Evolutionary conservation across 78 protist genomes (phyloP).

Genomic region (Isochrysis galbana): DNA sequence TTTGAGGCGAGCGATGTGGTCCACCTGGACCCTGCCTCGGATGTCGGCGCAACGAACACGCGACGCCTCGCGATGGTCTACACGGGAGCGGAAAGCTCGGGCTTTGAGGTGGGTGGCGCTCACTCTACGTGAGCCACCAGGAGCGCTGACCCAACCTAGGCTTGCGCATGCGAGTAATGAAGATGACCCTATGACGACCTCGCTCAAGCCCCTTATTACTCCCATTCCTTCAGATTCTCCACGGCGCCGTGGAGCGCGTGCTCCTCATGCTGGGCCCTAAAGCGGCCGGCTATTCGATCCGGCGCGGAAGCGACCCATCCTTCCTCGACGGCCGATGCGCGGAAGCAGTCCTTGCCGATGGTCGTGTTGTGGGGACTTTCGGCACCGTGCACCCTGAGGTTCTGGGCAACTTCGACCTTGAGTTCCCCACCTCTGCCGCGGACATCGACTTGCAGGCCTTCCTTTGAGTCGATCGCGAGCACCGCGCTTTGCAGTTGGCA

Average conservation of each 20-base stretch:
- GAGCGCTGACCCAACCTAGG: too few relatives aligned
- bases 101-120: slow-evolving; percentile 37
- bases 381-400: slow-evolving; percentile 28
- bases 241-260: slow-evolving; percentile 6
- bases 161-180: too few relatives aligned
- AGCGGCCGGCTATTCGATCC: background rate
- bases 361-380: background rate
- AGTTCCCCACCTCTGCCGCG: background rate
- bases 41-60: slow-evolving; percentile 13
- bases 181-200: too few relatives aligned
- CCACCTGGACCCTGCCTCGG: background rate
- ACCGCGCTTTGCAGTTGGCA: too few relatives aligned
- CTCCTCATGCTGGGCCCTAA: background rate
- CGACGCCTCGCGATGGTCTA: background rate
- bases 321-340: background rate
- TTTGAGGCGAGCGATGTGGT: background rate
- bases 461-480: too few relatives aligned
- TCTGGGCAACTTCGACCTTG: background rate
- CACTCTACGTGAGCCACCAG: background rate
- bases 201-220: too few relatives aligned
- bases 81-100: background rate
- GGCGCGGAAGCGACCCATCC: background rate
- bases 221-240: too few relatives aligned
- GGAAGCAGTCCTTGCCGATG: too few relatives aligned
- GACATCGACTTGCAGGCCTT: background rate